Percentiles rank a stretch among this genome's conserved stretches.
These are phyloP conservation scores for Salmacisia buchloeana DNA, from an alignment of 1,284 basidiomycete species.

Conservation along the genomic window DNA sequence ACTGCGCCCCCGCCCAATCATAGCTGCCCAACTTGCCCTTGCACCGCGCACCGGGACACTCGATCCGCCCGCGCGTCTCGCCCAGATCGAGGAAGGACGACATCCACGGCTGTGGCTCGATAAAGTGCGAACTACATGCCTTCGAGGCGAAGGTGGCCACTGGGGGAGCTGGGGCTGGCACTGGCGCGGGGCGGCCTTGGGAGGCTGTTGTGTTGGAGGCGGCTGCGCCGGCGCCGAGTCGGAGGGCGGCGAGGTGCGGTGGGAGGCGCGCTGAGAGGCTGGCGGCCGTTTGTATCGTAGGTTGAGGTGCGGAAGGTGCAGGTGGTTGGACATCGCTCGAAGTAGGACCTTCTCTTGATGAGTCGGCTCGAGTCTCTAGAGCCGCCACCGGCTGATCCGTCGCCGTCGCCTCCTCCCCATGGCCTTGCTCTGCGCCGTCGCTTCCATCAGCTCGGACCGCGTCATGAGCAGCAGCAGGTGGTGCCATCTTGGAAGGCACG, in stretches of 20 bases:
- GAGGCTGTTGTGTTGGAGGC: neutral
- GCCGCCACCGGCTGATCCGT: too few species aligned
- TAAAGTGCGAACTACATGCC: constrained; percentile 89
- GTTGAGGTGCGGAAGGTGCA: neutral
- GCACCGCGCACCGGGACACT: constrained; percentile 86
- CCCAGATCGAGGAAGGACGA: constrained; percentile 68
- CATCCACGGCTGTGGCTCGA: constrained; percentile 99
- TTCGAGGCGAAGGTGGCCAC: constrained; percentile 46
- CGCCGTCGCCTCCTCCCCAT: neutral
- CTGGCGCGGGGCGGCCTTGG: neutral
- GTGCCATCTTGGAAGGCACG: too few species aligned
- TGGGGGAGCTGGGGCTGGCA: neutral
- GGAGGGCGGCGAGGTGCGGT: constrained; percentile 38
- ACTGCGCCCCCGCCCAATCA: constrained; percentile 92
- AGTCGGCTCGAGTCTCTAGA: too few species aligned
- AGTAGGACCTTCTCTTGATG: neutral
- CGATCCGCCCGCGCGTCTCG: constrained; percentile 74
- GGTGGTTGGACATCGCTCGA: constrained; percentile 7
- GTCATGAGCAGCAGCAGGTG: too few species aligned
- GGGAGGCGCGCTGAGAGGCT: constrained; percentile 29
- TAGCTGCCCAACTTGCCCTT: constrained; percentile 85
- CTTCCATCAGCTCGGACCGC: neutral
- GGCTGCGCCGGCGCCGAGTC: constrained; percentile 14
- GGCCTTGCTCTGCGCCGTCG: neutral
- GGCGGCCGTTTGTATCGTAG: constrained; percentile 32